Percentiles rank a stretch among this genome's conserved stretches.
These are phyloP conservation scores for Clarireedia sp. DNA, from an alignment of 2,329 filamentous ascomycete species.

Conservation along the genomic window DNA sequence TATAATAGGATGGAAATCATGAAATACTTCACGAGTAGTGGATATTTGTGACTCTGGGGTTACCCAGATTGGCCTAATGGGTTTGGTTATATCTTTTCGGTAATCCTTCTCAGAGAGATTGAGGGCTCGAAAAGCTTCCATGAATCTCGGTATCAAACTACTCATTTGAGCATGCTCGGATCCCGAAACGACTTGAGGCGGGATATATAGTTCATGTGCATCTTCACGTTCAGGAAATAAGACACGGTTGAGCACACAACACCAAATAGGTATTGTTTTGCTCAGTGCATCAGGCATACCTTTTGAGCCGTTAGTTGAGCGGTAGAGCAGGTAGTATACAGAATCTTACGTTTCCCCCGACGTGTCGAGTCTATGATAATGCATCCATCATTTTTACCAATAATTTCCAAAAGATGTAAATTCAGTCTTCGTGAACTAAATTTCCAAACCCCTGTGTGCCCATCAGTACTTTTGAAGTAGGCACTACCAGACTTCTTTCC, in stretches of 20 bases:
- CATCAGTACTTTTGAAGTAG: constrained; percentile 98
- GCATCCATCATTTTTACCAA: constrained; percentile 60
- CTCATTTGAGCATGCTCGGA: constrained; percentile 75
- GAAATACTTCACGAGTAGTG: constrained; percentile 37
- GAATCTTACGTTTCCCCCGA: constrained; percentile 65
- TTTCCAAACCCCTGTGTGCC: constrained; percentile 82
- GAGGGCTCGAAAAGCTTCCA: constrained; percentile 46
- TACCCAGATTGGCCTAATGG: constrained; percentile 72
- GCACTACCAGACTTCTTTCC: constrained; percentile 60
- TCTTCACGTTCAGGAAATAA: constrained; percentile 55
- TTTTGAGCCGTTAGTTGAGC: constrained; percentile 28
- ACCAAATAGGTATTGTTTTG: constrained; percentile 94
- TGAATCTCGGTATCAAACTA: constrained; percentile 46
- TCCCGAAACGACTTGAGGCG: constrained; percentile 60
- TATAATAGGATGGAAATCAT: constrained; percentile 62
- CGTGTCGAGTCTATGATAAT: constrained; percentile 91
- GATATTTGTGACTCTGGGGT: constrained; percentile 56
- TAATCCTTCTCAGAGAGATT: constrained; percentile 50
- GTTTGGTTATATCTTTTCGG: constrained; percentile 53
- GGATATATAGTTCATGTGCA: constrained; percentile 55
- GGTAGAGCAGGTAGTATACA: background rate
- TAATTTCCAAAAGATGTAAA: constrained; percentile 64
- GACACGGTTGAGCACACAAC: constrained; percentile 70
- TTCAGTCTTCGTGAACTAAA: constrained; percentile 84
- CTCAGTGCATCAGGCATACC: constrained; percentile 90